Evolutionary conservation across 2,329 filamentous ascomycete species (phyloP), one percentile per base, ranked within the genome.

Genomic region (Apiospora rasikravindrae): DNA sequence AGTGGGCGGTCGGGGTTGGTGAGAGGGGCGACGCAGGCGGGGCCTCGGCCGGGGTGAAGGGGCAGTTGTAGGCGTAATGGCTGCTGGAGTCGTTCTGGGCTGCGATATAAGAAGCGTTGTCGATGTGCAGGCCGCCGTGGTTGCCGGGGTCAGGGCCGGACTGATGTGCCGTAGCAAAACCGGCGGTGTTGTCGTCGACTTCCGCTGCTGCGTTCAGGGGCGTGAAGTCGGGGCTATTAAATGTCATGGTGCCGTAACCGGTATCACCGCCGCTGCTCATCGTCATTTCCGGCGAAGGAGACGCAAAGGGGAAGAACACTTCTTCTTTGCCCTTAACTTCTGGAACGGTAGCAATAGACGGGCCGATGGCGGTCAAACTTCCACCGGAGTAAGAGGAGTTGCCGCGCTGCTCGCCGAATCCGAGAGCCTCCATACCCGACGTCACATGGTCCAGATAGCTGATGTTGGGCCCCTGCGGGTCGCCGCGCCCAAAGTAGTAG

Each of bases 401-500:
- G 19, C 22, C 22, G 61, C 19, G 19, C 11, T 37, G 29, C n/a
- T 47, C 29, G 7, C 37, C 22, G 24, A 49, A 29, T 5, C 22
- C 29, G 67, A 69, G 40, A n/a, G 4, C 42, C 19, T 70, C 68
- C 24, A 42, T 26, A 26, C 33, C 47, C 37, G 68, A 16, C 16
- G 16, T 6, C 24, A 49, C 10, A 4, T 51, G 14, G 14, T 37
- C n/a, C 26, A 49, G 14, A 16, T 19, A 57, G 49, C 37, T 26
- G 40, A 7, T 40, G 26, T 6, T 24, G 16, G 61, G 66, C 22
- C 14, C 67, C 11, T 44, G 24, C 24, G 64, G 7, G 40, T 71
- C 66, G 7, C 44, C 69, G 19, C 37, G 67, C 10, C 67, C 69
- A 14, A 68, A 24, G 64, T 68, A 26, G 29, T 68, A 64, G 10